These are phyloP conservation scores for Fistulina hepatica DNA, from an alignment of 1,284 basidiomycete genomes.

Conservation along the genomic window DNA sequence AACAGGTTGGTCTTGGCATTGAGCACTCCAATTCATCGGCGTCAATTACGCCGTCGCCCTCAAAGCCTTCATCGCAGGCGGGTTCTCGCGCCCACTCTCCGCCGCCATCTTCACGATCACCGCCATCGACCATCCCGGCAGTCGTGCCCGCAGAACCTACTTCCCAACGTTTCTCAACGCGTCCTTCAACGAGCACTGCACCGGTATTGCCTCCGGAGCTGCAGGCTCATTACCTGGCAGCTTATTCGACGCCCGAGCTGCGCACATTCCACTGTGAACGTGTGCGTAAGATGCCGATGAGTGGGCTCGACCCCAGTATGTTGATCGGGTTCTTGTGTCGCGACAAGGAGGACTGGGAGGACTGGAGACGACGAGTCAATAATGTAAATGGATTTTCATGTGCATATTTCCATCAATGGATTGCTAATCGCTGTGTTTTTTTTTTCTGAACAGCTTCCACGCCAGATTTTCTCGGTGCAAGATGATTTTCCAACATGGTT, in stretches of 20 bases:
- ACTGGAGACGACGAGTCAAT: slow-evolving; percentile 63
- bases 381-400: slow-evolving; percentile 40
- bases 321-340: slow-evolving; percentile 84
- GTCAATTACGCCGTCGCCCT: neutral
- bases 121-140: no score
- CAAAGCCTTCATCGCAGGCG: neutral
- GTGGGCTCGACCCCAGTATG: slow-evolving; percentile 94
- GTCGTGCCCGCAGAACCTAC: neutral
- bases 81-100: neutral
- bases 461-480: slow-evolving; percentile 58
- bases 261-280: slow-evolving; percentile 91
- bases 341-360: slow-evolving; percentile 75
- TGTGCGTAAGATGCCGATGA: slow-evolving; percentile 86
- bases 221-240: slow-evolving; percentile 49
- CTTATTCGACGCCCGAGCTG: slow-evolving; percentile 52
- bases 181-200: slow-evolving; percentile 13
- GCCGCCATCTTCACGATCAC: neutral
- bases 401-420: neutral
- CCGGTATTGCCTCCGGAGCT: slow-evolving; percentile 30
- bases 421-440: neutral
- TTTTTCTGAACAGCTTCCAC: neutral
- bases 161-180: neutral
- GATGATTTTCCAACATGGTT: slow-evolving; percentile 77
- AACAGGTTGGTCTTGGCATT: neutral
- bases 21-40: neutral